Percentiles rank a stretch among this genome's conserved stretches.
These are phyloP conservation scores for Eucalyptus cloeziana DNA, from an alignment of 345 rosid species.

Conservation along the genomic window DNA sequence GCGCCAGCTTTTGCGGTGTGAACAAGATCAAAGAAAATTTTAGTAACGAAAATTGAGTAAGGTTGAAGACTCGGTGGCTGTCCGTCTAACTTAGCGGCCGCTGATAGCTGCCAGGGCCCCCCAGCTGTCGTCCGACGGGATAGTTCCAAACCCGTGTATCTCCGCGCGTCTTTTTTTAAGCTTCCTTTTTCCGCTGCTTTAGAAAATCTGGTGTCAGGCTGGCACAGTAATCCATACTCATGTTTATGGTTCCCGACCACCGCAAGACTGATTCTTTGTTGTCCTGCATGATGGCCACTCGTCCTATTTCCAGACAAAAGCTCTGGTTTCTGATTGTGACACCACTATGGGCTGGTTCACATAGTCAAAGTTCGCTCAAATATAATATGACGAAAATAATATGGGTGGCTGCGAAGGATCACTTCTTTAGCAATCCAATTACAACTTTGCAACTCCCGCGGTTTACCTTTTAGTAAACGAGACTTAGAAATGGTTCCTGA, in stretches of 20 bases:
- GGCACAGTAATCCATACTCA: neutral
- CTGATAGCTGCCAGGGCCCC: neutral
- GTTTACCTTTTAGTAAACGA: neutral
- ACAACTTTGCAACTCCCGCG: neutral
- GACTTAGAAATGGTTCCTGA: neutral
- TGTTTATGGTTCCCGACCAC: neutral
- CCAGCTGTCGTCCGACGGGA: neutral
- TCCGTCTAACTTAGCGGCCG: neutral
- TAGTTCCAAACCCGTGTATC: neutral
- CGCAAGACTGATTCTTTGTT: neutral
- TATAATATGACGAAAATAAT: neutral
- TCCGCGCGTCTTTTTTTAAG: neutral
- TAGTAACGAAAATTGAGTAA: neutral
- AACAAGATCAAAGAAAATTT: neutral
- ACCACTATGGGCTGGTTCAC: neutral
- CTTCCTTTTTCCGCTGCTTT: neutral
- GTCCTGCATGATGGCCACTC: neutral
- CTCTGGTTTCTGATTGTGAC: neutral
- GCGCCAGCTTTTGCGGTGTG: neutral
- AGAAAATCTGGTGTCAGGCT: neutral
- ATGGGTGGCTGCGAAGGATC: neutral
- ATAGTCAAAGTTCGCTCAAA: neutral
- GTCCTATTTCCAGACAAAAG: neutral
- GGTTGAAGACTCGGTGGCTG: neutral
- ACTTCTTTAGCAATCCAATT: neutral